Percentiles rank a stretch among this genome's conserved stretches.
phyloP scores from a whole-genome alignment of 2,329 filamentous ascomycete genomes.

The Hymenoscyphus fraxineus region DNA sequence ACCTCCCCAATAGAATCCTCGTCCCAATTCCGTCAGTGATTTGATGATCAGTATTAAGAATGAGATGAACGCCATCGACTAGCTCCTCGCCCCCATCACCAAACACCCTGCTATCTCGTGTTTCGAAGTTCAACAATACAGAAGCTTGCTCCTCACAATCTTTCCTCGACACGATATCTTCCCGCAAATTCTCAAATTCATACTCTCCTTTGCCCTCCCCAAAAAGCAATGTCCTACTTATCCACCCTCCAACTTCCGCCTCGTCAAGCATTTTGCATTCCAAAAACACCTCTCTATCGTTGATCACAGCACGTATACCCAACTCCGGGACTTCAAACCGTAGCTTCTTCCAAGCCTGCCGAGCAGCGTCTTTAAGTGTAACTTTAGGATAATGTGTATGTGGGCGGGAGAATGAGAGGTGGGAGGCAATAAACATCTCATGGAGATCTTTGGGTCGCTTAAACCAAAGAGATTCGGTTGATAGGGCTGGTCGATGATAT shows the following conservation, averaged over 20 bases:
- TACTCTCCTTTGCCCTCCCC: neutral
- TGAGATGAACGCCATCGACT: constrained; percentile 11
- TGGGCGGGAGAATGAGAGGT: constrained; percentile 7
- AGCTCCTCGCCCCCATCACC: neutral
- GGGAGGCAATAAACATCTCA: constrained; percentile 17
- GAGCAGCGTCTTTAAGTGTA: constrained; percentile 6
- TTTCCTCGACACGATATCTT: constrained; percentile 12
- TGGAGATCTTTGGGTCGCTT: constrained; percentile 16
- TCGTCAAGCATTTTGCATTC: constrained; percentile 11
- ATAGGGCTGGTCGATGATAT: constrained; percentile 19
- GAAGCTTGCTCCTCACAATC: constrained; percentile 12
- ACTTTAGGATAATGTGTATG: neutral
- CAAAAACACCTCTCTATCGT: constrained; percentile 16
- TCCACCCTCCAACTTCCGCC: constrained; percentile 12
- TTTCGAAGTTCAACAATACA: constrained; percentile 11
- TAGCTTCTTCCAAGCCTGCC: constrained; percentile 17
- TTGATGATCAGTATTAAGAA: constrained; percentile 25
- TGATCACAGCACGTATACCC: neutral
- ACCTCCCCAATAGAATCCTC: constrained; percentile 24
- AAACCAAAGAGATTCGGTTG: constrained; percentile 23
- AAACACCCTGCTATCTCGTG: neutral
- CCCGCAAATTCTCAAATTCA: constrained; percentile 15
- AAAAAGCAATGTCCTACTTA: constrained; percentile 11
- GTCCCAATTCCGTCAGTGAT: constrained; percentile 27
- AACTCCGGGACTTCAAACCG: constrained; percentile 21